Percentiles rank a stretch among this genome's conserved stretches.
Evolutionary conservation across 2,329 filamentous ascomycete species (phyloP).

Genomic region (Biscogniauxia marginata): DNA sequence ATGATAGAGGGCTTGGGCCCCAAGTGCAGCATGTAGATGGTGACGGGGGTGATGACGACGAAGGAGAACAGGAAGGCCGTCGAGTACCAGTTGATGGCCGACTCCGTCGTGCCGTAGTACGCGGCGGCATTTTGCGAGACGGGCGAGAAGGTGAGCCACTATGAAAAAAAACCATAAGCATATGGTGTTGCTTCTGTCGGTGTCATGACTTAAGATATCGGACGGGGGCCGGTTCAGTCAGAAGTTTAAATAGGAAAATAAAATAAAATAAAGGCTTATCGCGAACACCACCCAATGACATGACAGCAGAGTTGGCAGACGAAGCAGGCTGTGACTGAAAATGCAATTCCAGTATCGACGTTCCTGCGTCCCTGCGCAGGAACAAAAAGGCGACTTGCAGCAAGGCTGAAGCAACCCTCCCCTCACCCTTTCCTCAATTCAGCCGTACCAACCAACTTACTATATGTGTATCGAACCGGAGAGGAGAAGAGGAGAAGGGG

Average conservation of each 20-base stretch:
- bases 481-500: neutral
- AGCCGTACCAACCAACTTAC: neutral
- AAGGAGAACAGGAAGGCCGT: conserved; percentile 88
- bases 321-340: neutral
- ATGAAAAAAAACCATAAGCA: conserved; percentile 6
- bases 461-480: neutral
- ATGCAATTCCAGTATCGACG: neutral
- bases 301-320: neutral
- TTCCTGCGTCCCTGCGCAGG: neutral
- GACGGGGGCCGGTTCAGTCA: neutral
- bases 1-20: conserved; percentile 80
- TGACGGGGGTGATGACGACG: conserved; percentile 66
- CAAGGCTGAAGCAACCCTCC: neutral
- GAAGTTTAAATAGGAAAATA: neutral
- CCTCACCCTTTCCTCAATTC: neutral
- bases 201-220: neutral
- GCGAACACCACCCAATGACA: neutral
- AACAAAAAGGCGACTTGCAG: neutral
- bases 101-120: conserved; percentile 75
- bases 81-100: conserved; percentile 87
- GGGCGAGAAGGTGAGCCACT: conserved; percentile 93
- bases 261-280: neutral
- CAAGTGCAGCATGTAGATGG: conserved; percentile 75
- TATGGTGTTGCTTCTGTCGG: neutral
- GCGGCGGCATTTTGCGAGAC: conserved; percentile 70